phyloP scores from a whole-genome alignment of 768 basidiomycete species.

The Xerocomellus amylosporus region DNA sequence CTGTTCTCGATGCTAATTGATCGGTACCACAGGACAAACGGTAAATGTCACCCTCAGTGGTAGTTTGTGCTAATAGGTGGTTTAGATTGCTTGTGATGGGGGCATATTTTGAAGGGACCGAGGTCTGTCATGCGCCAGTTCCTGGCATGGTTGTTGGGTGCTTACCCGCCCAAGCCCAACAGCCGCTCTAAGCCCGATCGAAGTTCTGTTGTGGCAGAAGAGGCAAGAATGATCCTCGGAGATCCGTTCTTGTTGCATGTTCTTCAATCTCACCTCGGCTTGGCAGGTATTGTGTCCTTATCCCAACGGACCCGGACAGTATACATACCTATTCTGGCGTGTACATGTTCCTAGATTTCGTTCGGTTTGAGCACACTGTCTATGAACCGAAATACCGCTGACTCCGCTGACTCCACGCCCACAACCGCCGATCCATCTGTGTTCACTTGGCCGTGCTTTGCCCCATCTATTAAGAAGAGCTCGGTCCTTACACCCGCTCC shows the following conservation, averaged over 20 bases:
- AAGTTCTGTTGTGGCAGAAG: too few relatives aligned
- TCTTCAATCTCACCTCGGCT: too few relatives aligned
- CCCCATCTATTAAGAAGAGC: background rate
- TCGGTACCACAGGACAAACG: background rate
- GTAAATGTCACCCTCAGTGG: background rate
- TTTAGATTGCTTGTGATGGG: background rate
- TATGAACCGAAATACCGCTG: background rate
- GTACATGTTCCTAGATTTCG: background rate
- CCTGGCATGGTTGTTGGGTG: background rate
- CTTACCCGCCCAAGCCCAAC: too few relatives aligned
- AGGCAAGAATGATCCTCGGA: too few relatives aligned
- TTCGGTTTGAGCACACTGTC: background rate
- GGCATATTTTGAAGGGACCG: background rate
- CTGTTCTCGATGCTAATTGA: background rate
- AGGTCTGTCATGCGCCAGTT: too few relatives aligned
- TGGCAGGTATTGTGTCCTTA: too few relatives aligned
- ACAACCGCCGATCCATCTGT: background rate
- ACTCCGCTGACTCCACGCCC: background rate
- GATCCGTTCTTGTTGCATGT: too few relatives aligned
- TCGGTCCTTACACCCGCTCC: background rate
- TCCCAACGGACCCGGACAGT: too few relatives aligned
- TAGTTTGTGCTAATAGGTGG: background rate
- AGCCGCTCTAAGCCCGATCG: too few relatives aligned
- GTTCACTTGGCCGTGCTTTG: background rate
- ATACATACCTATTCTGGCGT: too few relatives aligned